Base-by-base conservation (phyloP, 257 asterid species). In the Cinchona pubescens region DNA sequence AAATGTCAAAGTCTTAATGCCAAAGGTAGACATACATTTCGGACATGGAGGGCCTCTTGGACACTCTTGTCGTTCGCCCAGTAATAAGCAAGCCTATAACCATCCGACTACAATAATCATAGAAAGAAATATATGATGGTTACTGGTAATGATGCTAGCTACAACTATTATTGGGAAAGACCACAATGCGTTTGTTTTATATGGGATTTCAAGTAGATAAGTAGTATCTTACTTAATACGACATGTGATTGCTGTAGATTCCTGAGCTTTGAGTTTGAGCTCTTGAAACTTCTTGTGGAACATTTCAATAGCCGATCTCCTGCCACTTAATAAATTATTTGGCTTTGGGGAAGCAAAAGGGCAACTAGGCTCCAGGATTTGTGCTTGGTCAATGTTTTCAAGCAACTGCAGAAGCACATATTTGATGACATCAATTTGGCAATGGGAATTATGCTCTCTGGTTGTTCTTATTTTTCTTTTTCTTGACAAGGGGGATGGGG, bases 31-130 rank as follows among this genome's bases (percentile, higher is more conserved):
- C 13, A 21, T 79, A 85, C 88, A 85, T 85, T 63, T 16, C 85
- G 71, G 45, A 85, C 71, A 78, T 80, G 83, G 30, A 85, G 86
- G 40, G 88, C 85, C 25, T 78, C 75, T 67, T 19, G 85, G 43
- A 82, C 82, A 45, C 43, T 38, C 58, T 77, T 64, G 29, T 85
- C 80, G 35, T 82, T 82, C 7, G 76, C 75, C 86, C 88, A 85
- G 35, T 76, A 55, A 35, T 72, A 64, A 35, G 68, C 29, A 16
- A 79, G 83, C 34, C 32, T 45, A 30, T 48, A 18, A 16, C 86
- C 79, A 14, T 82, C 81, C 29, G 18, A 59, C 86, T 82, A 45
- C 18, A 58, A 53, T 9, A 34, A 65, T 3, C 75, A 30, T 25
- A 72, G 7, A 13, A 3, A 37, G 1, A 58, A 4, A 38, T 3